Evolutionary conservation across 176 grass and related monocot genomes (phyloP), one percentile per base, ranked within the genome.

Genomic region (Oryza meyeriana): DNA sequence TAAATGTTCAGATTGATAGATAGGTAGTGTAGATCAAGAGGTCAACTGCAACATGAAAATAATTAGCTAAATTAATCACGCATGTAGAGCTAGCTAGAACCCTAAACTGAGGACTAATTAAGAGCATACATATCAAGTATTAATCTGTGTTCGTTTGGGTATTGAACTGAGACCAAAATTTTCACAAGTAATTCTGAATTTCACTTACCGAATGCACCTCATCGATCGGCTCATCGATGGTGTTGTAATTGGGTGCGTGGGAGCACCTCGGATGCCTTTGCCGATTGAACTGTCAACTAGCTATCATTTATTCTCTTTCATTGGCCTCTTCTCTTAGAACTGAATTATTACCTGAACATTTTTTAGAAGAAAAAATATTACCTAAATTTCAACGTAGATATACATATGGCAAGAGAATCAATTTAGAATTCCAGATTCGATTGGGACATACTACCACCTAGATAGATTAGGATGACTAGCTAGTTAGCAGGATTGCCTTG

Each of bases 241-340:
- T 71, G 13, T n/a, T 13, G 20, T 8, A 66, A 68, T 52, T 50
- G 40, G 30, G 30, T 14, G 40, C 22, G 30, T 9, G 24, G 47
- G 25, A 71, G 68, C 68, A 18, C 79, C 79, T 82, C 52, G 68
- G 79, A 82, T 82, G 50, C 68, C 79, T 63, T 61, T 71, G 24
- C 79, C 27, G 30, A 69, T 61, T 71, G 48, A 61, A 71, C 25
- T 61, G 69, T 81, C 79, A 42, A 42, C 50, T n/a, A 59, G 55
- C n/a, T 10, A 45, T 45, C 25, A 29, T 45, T 30, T 30, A 47
- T 47, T 47, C 26, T 47, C 44, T 44, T 20, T 72, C 25, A 42
- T 10, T 29, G 69, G 24, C 14, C 41, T 72, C 25, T 11, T 72
- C 14, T 47, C 14, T 47, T 47, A 1, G 47, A 25, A 40, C 14